Conservation (phyloP, 441 rosid genomes). For the Melianthus villosus region DNA sequence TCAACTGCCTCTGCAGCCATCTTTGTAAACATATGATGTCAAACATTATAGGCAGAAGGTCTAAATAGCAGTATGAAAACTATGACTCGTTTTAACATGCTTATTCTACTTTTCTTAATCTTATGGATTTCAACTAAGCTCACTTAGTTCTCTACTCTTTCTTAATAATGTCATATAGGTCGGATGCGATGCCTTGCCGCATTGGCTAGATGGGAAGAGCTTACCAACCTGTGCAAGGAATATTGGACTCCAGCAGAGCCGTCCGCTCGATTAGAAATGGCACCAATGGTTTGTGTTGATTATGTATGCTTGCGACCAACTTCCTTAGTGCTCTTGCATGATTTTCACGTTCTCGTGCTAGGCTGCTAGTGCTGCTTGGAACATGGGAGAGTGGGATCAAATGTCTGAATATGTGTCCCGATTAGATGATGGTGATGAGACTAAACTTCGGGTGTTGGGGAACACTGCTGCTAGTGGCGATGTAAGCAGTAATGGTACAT, state of each 20-base stretch:
- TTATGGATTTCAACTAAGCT: neutral
- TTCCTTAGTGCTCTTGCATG: conserved; percentile 13
- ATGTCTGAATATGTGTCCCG: conserved; percentile 96
- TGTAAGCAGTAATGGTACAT: conserved; percentile 96
- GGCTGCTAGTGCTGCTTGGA: conserved; percentile 99
- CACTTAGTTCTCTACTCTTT: conserved; percentile 7
- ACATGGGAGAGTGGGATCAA: conserved; percentile 99
- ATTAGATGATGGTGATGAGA: conserved; percentile 97
- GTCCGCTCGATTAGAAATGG: conserved; percentile 96
- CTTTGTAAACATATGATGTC: too few species aligned
- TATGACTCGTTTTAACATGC: too few species aligned
- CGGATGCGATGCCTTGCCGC: conserved; percentile 98
- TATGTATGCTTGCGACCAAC: conserved; percentile 7
- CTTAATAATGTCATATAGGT: conserved; percentile 30
- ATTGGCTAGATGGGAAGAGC: conserved; percentile 98
- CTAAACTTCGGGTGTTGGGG: conserved; percentile 76
- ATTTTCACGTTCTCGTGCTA: conserved; percentile 17
- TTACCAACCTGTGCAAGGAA: conserved; percentile 87
- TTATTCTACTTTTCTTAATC: neutral
- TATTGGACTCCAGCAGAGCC: conserved; percentile 99
- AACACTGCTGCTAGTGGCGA: conserved; percentile 84
- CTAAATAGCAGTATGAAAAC: too few species aligned
- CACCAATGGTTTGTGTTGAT: conserved; percentile 70
- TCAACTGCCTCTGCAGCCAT: too few species aligned
- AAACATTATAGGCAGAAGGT: too few species aligned